Evolutionary conservation across 2,329 filamentous ascomycete species (phyloP), one percentile per base, ranked within the genome.

Genomic region (Colletotrichum coccodes): DNA sequence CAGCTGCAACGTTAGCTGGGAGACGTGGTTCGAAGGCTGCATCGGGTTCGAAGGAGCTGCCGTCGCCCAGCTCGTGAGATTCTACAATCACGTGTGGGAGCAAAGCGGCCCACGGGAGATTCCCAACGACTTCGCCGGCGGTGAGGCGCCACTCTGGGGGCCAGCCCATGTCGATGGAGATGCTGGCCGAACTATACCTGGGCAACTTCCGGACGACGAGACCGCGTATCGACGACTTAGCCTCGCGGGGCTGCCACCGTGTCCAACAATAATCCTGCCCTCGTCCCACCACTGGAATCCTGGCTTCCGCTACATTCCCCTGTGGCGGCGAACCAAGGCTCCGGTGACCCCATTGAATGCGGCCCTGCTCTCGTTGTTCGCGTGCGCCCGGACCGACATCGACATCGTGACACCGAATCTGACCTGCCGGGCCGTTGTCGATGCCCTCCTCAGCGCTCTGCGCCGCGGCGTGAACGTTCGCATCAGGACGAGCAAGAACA

Each of bases 1-100:
- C 0, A 94, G 91, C 73, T 95, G 92, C 78, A 97, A 97, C 73
- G 89, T 97, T 5, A 94, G 92, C 75, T 96, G 92, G 92, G 94
- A 96, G 78, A 80, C 89, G n/a, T 97, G 94, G 94, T 91, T 95
- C 30, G 94, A 97, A 77, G 92, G 91, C 0, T 93, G 91, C 64
- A 81, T 95, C 4, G 88, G 90, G 62, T 79, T 95, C 12, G 83
- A 84, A 7, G 93, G 92, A 0, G 82, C 85, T 0, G 83, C 91
- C 0, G 88, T 94, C 0, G 73, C 77, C 4, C 82, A 86, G n/a
- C 86, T 96, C 44, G 72, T 92, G 47, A 76, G 82, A 2, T 95
- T 95, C 75, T 94, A 93, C 79, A 76, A 82, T 9, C 77, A 80
- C 1, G 91, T 94, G n/a, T 96, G 94, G 94, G 86, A 60, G 59